Conservation (phyloP, 1,284 basidiomycete species). For the Leccinum ponderosum region DNA sequence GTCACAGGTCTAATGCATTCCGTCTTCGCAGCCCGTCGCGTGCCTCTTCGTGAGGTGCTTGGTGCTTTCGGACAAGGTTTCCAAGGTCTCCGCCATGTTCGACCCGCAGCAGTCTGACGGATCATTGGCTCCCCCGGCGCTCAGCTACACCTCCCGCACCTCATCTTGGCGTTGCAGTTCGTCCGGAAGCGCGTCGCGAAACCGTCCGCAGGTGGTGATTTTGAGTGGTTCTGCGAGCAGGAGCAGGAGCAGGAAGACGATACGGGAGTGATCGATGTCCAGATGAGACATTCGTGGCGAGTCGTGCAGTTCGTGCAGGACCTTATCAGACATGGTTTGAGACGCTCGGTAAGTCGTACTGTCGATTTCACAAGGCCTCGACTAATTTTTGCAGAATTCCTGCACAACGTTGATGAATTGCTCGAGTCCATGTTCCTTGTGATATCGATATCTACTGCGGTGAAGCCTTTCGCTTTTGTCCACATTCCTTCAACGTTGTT, state of each 20-base stretch:
- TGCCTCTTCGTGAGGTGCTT: too few relatives aligned
- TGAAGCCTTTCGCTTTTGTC: slow-evolving; percentile 37
- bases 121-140: too few relatives aligned
- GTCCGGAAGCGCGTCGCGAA: slow-evolving; percentile 49
- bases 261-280: slow-evolving; percentile 59
- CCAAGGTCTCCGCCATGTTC: too few relatives aligned
- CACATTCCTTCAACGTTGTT: not conserved
- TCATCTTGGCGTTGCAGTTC: slow-evolving; percentile 55
- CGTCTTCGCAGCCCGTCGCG: too few relatives aligned
- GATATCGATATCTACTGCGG: slow-evolving; percentile 68
- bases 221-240: slow-evolving; percentile 46
- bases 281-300: slow-evolving; percentile 79
- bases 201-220: slow-evolving; percentile 49
- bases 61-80: too few relatives aligned
- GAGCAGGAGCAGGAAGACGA: slow-evolving; percentile 49
- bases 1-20: too few relatives aligned
- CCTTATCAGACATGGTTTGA: slow-evolving; percentile 64
- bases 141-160: slow-evolving; percentile 44
- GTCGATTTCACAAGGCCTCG: slow-evolving; percentile 1
- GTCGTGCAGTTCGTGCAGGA: slow-evolving; percentile 68
- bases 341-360: slow-evolving; percentile 54
- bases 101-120: too few relatives aligned
- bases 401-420: slow-evolving; percentile 71
- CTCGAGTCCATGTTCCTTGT: slow-evolving; percentile 90
- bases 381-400: slow-evolving; percentile 48